Base-by-base conservation (phyloP, 2,329 filamentous ascomycete genomes). In the Pseudocercospora eumusae region DNA sequence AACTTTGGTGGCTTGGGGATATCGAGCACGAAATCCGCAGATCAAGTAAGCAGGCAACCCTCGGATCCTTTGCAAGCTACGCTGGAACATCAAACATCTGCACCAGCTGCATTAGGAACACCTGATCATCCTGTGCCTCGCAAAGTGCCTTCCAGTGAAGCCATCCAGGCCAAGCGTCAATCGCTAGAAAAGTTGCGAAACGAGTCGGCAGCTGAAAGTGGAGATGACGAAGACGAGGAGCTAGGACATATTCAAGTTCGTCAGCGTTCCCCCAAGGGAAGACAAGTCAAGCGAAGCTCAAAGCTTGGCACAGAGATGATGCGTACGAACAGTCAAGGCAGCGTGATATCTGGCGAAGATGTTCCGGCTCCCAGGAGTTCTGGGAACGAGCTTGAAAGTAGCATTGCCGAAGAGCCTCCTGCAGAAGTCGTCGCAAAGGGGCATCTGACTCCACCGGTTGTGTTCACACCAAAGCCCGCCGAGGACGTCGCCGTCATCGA, bases 251-350 rank as follows among this genome's bases (percentile, higher is more conserved):
- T 77, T 76, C 63, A 80, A 78, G 77, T 89, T 76, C 81, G 82
- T 40, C 82, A 90, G 23, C 88, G 90, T 11, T 90, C 89, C 9
- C 71, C 70, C 13, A 77, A 75, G 62, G 52, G 52, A 9, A 71
- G 76, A 15, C 73, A 76, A n/a, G 73, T 76, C 13, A 79, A 79
- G 57, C 76, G 78, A 1, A 76, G 75, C 58, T 96, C 92, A 0
- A 97, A 96, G 76, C 84, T 98, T 1, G 92, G 92, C 1, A 95
- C 92, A 55, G 93, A 98, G 76, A 97, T 98, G 93, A 93, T 97
- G 91, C 87, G 93, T 53, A 96, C 93, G 20, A 96, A 96, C 75
- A 96, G 92, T 72, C 89, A 93, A 70, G 93, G 96, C 54, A 96
- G 93, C 71, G 85, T 82, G 44, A 78, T 83, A 50, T 82, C 80